Evolutionary conservation across 2,329 filamentous ascomycete genomes (phyloP), one percentile per base, ranked within the genome.

Genomic region (Pyrenophora graminea): DNA sequence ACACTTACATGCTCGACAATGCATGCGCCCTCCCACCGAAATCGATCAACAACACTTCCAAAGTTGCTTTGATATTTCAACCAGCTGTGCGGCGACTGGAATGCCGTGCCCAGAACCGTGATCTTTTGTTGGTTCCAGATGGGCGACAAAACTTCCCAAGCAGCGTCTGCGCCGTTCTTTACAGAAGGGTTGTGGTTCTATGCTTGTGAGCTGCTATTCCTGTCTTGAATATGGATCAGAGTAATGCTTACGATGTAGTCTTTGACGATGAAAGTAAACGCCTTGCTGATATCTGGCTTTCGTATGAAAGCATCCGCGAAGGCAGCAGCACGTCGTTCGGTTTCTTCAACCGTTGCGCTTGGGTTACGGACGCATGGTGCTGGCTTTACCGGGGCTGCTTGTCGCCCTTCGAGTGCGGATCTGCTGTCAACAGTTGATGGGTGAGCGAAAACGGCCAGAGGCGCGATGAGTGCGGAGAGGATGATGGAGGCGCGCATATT

Each of bases 1-100:
- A 48, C 7, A 68, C 66, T 63, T 51, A 64, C 66, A 56, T 70
- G 67, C 45, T 69, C 68, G 55, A 53, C 67, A 41, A 70, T 69
- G 37, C 68, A 70, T 7, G 64, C 66, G 13, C 50, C 60, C 49
- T 68, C 67, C 67, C 66, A 69, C 9, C 67, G 43, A 53, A 58
- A 70, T 15, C 66, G 54, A 55, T 69, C 68, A 12, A 70, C 61
- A 6, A 69, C 45, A 30, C 56, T 54, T 3, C 65, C 64, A 56
- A 67, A 67, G 6, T 45, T 34, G 2, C 37, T 57, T 12, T 48
- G 39, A 25, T 70, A 69, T 15, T 69, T 63, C 48, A 70, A 39
- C 65, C 66, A 69, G 19, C 67, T 58, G 43, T 63, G 59, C 1
- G 55, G 52, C 10, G 34, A 18, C 40, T 60, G 58, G 52, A 66